Evolutionary conservation across 148 eudicot species (phyloP).

Genomic region (Camellia japonica): DNA sequence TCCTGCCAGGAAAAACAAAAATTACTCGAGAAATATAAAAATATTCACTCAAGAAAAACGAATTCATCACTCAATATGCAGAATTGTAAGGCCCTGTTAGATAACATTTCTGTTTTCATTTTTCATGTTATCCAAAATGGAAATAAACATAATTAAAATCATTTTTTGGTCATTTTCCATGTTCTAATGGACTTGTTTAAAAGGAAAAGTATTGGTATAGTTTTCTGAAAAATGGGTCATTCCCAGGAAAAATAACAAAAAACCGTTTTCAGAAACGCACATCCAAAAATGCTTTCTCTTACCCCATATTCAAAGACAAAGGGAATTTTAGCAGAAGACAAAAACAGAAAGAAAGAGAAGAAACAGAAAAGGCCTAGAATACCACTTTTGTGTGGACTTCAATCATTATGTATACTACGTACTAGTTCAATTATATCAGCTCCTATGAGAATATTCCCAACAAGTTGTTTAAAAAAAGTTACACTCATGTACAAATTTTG

Average conservation of each 20-base stretch:
- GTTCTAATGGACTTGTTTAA: background rate
- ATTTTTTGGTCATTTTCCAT: background rate
- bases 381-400: background rate
- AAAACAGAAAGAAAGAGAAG: background rate
- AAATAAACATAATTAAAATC: background rate
- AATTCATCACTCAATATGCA: background rate
- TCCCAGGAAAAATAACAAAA: background rate
- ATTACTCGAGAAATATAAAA: background rate
- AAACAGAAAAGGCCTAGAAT: background rate
- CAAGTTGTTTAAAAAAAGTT: background rate
- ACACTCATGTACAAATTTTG: background rate
- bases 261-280: background rate
- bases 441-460: background rate
- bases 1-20: slow-evolving; percentile 48
- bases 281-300: no score
- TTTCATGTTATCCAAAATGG: background rate
- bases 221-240: background rate
- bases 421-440: background rate
- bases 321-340: no score
- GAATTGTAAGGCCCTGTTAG: background rate
- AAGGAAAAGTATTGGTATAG: background rate
- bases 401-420: background rate
- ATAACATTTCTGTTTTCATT: background rate
- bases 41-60: background rate
- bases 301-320: no score